Evolutionary conservation across 106 monocot species (phyloP), one percentile per base, ranked within the genome.

Genomic region (Gastrodia elata): DNA sequence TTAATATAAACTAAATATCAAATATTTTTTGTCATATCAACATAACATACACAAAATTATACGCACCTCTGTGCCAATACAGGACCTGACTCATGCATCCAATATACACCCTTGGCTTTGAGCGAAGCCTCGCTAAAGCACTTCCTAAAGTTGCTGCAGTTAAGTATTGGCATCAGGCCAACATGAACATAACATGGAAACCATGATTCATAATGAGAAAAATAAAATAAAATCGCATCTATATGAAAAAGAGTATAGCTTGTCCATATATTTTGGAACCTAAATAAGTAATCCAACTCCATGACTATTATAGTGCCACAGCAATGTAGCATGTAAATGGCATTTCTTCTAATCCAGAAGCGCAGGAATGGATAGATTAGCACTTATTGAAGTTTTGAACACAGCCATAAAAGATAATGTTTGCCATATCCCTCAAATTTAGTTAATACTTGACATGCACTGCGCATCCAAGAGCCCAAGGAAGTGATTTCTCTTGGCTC

Each of bases 41-140:
- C 8, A 36, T 38, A 36, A 2, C 5, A 14, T 37, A 9, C 69
- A 69, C 40, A 20, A 24, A 40, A 25, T 69, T 38, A 69, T 35
- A 26, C 90, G 83, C 82, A 98, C 97, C 93, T 98, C 72, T 85
- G 90, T 42, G 97, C 87, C 5, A 98, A 75, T 44, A 98, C 97
- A 57, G 97, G 97, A 74, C 97, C 97, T 35, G 97, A 93, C 73
- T 98, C 97, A 98, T 98, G 77, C 97, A 98, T 65, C 97, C 97
- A 65, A 98, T 82, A 73, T 98, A 98, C 1, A 93, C 82, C 36
- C 81, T 86, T 67, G 93, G 88, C 77, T 90, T 98, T 33, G 91
- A 79, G 11, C 86, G 86, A 46, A 91, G 84, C 73, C 81, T 84
- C 35, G 82, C 81, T 71, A 98, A 83, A 52, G 88, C 87, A 44